A percentile compares a stretch with the other conserved stretches of the same genome.
phyloP scores from a whole-genome alignment of 768 basidiomycete species.

The Phylloporus sp. region DNA sequence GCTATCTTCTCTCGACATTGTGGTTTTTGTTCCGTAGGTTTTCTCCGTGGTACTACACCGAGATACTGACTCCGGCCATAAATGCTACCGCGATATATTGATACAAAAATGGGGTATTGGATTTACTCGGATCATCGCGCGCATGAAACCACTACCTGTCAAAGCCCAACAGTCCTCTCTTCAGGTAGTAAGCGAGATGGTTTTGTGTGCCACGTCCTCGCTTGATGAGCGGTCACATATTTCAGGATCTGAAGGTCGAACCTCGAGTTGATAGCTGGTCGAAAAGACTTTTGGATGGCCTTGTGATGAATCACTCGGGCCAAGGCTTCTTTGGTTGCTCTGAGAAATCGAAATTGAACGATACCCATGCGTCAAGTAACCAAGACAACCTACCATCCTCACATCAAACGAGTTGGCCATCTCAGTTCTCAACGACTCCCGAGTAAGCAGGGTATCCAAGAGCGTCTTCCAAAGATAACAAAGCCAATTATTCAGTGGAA shows the following conservation, averaged over 20 bases:
- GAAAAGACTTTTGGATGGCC: not conserved
- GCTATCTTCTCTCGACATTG: too few species aligned
- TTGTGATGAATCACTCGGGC: not conserved
- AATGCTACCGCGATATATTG: too few species aligned
- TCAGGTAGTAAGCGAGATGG: not conserved
- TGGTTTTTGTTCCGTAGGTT: too few species aligned
- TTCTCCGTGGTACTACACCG: too few species aligned
- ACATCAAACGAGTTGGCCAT: not conserved
- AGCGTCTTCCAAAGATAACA: slow-evolving; percentile 3
- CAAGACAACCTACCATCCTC: not conserved
- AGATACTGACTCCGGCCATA: too few species aligned
- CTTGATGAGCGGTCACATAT: not conserved
- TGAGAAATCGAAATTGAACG: not conserved
- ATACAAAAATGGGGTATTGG: not conserved
- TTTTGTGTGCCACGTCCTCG: not conserved
- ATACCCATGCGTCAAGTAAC: not conserved
- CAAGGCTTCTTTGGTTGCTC: not conserved
- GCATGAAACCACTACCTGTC: not conserved
- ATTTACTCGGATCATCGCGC: not conserved
- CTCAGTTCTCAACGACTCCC: not conserved
- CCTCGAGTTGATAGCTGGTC: not conserved
- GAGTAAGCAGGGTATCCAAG: slow-evolving; percentile 8
- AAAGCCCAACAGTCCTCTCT: too few species aligned
- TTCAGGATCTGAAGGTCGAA: not conserved
- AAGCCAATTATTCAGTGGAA: too few species aligned